Evolutionary conservation across 805 yeast genomes (phyloP), one percentile per base, ranked within the genome.

Genomic region (Lipomyces mesembrius): DNA sequence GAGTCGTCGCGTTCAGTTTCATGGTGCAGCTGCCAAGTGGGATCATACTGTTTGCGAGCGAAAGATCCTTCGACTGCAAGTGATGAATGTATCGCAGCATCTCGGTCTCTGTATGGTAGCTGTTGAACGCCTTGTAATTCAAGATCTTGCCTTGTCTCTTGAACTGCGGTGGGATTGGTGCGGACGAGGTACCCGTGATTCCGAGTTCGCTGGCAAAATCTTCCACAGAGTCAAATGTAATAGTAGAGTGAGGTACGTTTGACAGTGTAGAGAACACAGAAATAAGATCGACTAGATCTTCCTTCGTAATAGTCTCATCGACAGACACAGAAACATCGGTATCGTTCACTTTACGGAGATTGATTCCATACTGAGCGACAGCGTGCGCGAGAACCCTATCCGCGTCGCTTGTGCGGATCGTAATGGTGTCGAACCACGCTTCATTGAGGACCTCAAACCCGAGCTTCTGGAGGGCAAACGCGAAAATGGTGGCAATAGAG

Each of bases 1-100:
- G 94, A 8, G 92, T 96, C 1, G 98, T 94, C 62, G 97, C 89
- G 77, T 95, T 95, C 75, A 95, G 84, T 79, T 95, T 95, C 99
- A 95, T 95, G 22, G 99, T 95, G 82, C 99, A 95, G 7, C 97
- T 91, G 32, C 99, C 99, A 70, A 95, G 84, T 27, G 99, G 96
- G 69, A 95, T 95, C 99, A 95, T 95, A 4, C 98, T 90, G 75
- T 92, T 90, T 11, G 98, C 97, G 66, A 95, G 83, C 0, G 98
- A 94, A 67, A 95, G 82, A 80, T 95, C 99, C 79, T 90, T 92
- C 67, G 85, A 79, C 80, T 95, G 98, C 62, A 95, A 82, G 67
- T 85, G 84, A 76, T 92, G 95, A 74, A 95, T 80, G 80, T 95
- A 95, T 77, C 99, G 87, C 72, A 95, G 83, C 90, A 95, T 89